These are phyloP conservation scores for Cytospora chrysosperma DNA, from an alignment of 2,329 filamentous ascomycete species.

Conservation along the genomic window DNA sequence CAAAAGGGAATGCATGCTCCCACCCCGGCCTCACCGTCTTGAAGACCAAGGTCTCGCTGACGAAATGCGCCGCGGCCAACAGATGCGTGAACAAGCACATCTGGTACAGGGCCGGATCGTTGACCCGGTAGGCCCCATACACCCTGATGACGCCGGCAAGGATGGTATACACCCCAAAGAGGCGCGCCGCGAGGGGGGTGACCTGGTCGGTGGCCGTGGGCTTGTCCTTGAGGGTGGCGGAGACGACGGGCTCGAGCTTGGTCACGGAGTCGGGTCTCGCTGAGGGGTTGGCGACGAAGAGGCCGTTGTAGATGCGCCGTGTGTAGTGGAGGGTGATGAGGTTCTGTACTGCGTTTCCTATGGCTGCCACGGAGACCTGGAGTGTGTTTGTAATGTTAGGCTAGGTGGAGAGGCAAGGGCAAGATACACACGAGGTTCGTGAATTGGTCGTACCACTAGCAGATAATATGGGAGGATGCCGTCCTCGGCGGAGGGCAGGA, in stretches of 20 bases:
- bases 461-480: constrained; percentile 61
- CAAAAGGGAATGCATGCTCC: constrained; percentile 56
- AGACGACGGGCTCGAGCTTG: constrained; percentile 53
- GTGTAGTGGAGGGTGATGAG: constrained; percentile 80
- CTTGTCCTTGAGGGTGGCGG: constrained; percentile 44
- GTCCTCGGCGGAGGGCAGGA: constrained; percentile 48
- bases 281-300: constrained; percentile 52
- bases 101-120: constrained; percentile 71
- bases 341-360: constrained; percentile 82
- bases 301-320: constrained; percentile 78
- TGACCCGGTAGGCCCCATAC: constrained; percentile 81
- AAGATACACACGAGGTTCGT: background rate
- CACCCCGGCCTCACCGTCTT: constrained; percentile 67
- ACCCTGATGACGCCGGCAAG: constrained; percentile 73
- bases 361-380: constrained; percentile 78
- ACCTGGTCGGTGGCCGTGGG: constrained; percentile 57
- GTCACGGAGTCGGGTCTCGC: constrained; percentile 39
- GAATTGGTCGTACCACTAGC: constrained; percentile 45
- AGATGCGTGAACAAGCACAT: constrained; percentile 79
- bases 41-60: constrained; percentile 77
- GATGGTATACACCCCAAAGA: constrained; percentile 87
- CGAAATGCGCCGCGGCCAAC: constrained; percentile 75
- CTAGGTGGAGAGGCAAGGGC: background rate
- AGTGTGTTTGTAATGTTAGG: background rate
- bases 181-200: constrained; percentile 72